Base-by-base conservation (phyloP, 345 rosid genomes). In the Populus nigra region DNA sequence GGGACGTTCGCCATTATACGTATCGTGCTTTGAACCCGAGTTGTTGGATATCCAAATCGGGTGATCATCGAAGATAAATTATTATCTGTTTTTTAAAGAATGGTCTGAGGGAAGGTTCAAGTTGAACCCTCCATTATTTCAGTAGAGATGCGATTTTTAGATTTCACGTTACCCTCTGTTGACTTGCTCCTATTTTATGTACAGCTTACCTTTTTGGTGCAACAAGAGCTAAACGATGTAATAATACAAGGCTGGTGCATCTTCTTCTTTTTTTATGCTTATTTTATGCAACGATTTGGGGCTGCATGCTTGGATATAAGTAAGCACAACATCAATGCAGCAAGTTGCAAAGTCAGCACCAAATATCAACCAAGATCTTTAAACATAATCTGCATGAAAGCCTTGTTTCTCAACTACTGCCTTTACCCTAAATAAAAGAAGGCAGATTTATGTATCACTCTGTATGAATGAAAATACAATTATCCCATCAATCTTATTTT, bases 401-500 rank as follows among this genome's bases (percentile, higher is more conserved):
- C 78, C 77, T 87, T 78, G 90, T 81, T 79, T 82, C 81, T 75
- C 85, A 88, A 88, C 93, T 79, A 84, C 84, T 74, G 78, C 57
- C 10, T 57, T 41, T 49, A 16, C 77, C 4, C 15, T 55, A 12
- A 65, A 72, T 62, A 78, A 73, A 35, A 73, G 12, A 50, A 25
- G 18, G 71, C 59, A 45, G 57, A 72, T 39, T 67, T 71, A 31
- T 73, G 33, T 43, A 49, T 79, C 80, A 12, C 65, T 23, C 59
- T 5, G 23, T 47, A 5, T 36, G 59, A 63, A 81, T 50, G 61
- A 3, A 63, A 47, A 70, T 7, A 22, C 59, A 38, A 47, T 7
- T 38, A 22, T 75, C 59, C 35, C 72, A 7, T 25, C 12, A 27
- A 38, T 18, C 65, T 33, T 69, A 8, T 39, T 71, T 43, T 67